Base-by-base conservation (phyloP, 1,284 basidiomycete genomes). In the Boletus mariae region DNA sequence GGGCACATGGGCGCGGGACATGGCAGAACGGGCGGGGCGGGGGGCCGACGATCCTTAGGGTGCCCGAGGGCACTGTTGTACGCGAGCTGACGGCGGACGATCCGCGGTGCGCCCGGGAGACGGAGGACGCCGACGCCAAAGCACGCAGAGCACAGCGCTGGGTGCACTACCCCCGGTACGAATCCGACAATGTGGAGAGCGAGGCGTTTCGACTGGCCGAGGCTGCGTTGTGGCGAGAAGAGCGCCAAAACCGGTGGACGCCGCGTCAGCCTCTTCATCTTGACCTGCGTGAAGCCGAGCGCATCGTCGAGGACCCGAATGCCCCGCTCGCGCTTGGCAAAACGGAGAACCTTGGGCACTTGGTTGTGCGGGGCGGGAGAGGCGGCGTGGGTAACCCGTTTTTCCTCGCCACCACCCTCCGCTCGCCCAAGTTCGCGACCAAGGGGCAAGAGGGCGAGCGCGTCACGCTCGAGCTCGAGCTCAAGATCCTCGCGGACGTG, bases 401-500 rank as follows among this genome's bases (percentile, higher is more conserved):
- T 61, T 98, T 96, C 61, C 72, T 85, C 44, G 77, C 84, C 1
- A 70, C 82, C 1, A 69, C 78, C 15, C 86, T 83, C 53, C 84
- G 89, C 2, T 85, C 89, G 1, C 90, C 91, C 2, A 90, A 92
- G 67, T 88, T 88, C 57, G 92, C 90, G 0, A 86, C 87, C 4
- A 79, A 85, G 26, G 96, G 97, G 0, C 77, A 83, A 7, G 80
- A 84, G 4, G 96, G 96, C 7, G 89, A 95, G 60, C 82, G 85
- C 8, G 73, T 95, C 56, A 89, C 89, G 1, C 79, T 99, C 23
- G 81, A 85, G 37, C 79, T 99, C n/a, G 96, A 98, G 70, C 87
- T 99, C 61, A 98, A 99, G 70, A 80, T 95, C 6, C 78, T 96
- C 2, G 94, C 95, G 1, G 96, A 99, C 68, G 81, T 99, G 23